These are phyloP conservation scores for Diplogelasinospora grovesii DNA, from an alignment of 495 filamentous ascomycete species.

Conservation along the genomic window DNA sequence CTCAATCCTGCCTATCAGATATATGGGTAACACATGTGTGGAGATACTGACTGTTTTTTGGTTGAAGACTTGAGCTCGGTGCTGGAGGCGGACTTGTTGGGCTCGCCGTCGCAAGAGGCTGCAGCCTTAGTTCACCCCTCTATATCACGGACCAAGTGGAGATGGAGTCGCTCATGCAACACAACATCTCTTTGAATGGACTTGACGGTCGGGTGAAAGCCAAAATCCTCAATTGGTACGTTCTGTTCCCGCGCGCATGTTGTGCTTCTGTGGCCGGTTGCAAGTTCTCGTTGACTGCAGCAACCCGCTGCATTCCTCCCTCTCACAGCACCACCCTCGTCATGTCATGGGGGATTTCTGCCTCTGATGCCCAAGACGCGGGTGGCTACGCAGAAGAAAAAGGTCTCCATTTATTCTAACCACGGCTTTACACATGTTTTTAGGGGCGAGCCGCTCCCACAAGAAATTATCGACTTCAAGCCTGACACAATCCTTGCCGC, in stretches of 20 bases:
- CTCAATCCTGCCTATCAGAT: constrained; percentile 1
- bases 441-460: constrained; percentile 51
- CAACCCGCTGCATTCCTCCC: no score
- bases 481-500: constrained; percentile 84
- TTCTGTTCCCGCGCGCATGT: no score
- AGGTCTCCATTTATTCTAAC: constrained; percentile 23
- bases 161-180: constrained; percentile 75
- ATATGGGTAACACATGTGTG: neutral
- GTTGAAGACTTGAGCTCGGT: constrained; percentile 76
- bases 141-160: constrained; percentile 79
- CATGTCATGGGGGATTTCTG: no score
- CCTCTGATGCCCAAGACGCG: no score
- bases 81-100: constrained; percentile 87
- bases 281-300: neutral
- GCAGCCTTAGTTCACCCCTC: constrained; percentile 44
- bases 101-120: constrained; percentile 58
- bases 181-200: constrained; percentile 74
- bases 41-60: constrained; percentile 4
- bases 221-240: constrained; percentile 68
- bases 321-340: no score
- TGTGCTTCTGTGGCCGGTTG: constrained; percentile 2
- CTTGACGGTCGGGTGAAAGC: constrained; percentile 55
- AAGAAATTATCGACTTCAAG: constrained; percentile 37
- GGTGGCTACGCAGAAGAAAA: constrained; percentile 1
- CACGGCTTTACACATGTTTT: neutral